Evolutionary conservation across 805 yeast genomes (phyloP).

Genomic region (Komagataella ulmi): DNA sequence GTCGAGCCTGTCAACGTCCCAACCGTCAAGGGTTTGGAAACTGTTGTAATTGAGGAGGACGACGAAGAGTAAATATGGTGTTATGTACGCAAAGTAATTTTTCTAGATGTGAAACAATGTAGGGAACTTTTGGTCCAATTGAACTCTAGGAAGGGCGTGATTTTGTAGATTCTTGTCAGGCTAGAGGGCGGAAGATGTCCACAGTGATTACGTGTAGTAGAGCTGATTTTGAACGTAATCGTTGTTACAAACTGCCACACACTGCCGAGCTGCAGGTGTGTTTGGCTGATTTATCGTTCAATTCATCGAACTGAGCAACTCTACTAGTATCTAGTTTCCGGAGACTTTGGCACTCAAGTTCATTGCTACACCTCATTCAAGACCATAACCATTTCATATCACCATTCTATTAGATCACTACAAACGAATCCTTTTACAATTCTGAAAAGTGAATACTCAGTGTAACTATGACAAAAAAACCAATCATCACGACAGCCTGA

Average conservation of each 20-base stretch:
- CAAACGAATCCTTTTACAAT: background rate
- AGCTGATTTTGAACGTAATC: too few relatives aligned
- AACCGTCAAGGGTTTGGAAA: constrained; percentile 93
- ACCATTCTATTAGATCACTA: background rate
- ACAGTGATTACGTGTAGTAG: too few relatives aligned
- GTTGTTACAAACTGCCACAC: too few relatives aligned
- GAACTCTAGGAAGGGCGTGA: background rate
- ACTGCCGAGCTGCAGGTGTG: too few relatives aligned
- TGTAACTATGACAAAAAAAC: constrained; percentile 73
- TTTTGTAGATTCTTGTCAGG: too few relatives aligned
- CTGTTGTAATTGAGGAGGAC: constrained; percentile 79
- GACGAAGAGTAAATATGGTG: constrained; percentile 18
- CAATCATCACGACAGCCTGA: constrained; percentile 40
- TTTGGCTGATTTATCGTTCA: too few relatives aligned
- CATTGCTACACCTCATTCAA: background rate
- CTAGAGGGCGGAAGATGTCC: too few relatives aligned
- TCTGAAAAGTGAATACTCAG: background rate
- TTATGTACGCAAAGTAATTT: background rate
- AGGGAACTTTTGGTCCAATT: background rate
- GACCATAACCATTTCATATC: background rate
- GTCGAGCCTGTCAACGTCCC: constrained; percentile 97
- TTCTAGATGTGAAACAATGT: background rate
- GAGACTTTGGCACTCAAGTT: too few relatives aligned
- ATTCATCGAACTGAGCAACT: too few relatives aligned
- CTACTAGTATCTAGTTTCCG: too few relatives aligned